A percentile compares a stretch with the other conserved stretches of the same genome.
These are phyloP conservation scores for Phaeosphaeriaceae sp. DNA, from an alignment of 2,329 filamentous ascomycete species.

Conservation along the genomic window DNA sequence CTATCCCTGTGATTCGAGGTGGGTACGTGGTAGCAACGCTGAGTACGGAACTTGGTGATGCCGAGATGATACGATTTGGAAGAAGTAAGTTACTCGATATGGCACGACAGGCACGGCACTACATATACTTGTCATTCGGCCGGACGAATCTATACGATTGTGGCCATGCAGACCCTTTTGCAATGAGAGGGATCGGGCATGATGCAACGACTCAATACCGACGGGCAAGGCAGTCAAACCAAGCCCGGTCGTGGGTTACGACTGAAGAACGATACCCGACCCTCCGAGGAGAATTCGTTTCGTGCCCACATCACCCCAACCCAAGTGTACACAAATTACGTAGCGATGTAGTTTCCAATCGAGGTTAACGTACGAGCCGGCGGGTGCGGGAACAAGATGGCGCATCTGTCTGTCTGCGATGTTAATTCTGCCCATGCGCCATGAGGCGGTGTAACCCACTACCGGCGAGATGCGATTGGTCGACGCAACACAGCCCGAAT, in stretches of 20 bases:
- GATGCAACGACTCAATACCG: background rate
- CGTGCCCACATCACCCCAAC: too few species aligned
- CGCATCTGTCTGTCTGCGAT: background rate
- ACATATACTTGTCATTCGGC: background rate
- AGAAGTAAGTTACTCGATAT: background rate
- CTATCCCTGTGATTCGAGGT: background rate
- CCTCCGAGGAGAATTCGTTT: too few species aligned
- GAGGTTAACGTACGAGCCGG: background rate
- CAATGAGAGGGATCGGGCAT: background rate
- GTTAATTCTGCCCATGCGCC: background rate
- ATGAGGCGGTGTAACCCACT: background rate
- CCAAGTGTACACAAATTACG: background rate
- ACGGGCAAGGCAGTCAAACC: background rate
- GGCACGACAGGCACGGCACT: background rate
- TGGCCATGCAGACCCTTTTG: background rate
- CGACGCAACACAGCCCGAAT: conserved; percentile 6
- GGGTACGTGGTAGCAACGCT: background rate
- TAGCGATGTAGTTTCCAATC: background rate
- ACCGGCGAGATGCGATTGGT: conserved; percentile 3
- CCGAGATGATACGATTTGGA: background rate
- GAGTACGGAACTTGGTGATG: background rate
- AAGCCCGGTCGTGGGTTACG: background rate
- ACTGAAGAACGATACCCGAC: too few species aligned
- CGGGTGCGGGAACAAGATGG: background rate
- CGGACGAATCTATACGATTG: background rate